Conservation (phyloP, 345 rosid genomes). For the Camelina neglecta region DNA sequence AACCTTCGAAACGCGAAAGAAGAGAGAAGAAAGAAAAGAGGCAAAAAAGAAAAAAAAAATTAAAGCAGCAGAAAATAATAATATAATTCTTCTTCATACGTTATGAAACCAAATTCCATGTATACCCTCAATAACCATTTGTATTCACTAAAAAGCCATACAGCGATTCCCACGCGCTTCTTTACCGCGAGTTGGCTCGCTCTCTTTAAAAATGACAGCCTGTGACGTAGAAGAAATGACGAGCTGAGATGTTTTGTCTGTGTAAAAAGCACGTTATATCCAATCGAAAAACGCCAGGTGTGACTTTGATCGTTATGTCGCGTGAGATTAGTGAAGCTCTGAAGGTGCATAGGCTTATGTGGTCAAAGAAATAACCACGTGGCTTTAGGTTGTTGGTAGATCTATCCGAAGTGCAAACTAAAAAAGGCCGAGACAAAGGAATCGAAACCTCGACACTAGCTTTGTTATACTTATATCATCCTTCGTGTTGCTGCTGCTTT, state of each 20-base stretch:
- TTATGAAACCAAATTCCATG: conserved; percentile 18
- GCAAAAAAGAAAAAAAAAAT: not conserved
- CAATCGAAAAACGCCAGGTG: conserved; percentile 22
- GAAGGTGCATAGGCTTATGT: conserved; percentile 25
- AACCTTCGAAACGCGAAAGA: conserved; percentile 39
- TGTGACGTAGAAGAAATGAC: conserved; percentile 35
- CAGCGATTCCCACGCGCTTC: conserved; percentile 28
- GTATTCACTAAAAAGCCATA: conserved; percentile 15
- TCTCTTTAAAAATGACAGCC: conserved; percentile 26
- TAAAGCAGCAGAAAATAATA: conserved; percentile 33
- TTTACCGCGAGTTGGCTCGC: not conserved
- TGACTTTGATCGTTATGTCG: not conserved
- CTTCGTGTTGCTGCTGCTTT: not conserved
- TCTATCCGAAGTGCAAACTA: conserved; percentile 3
- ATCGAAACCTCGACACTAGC: conserved; percentile 23
- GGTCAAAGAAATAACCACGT: conserved; percentile 38
- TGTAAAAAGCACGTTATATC: not conserved
- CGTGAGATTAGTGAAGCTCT: conserved; percentile 19
- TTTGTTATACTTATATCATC: not conserved
- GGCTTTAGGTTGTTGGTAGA: conserved; percentile 32
- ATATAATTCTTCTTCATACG: conserved; percentile 33
- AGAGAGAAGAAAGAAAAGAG: conserved; percentile 5
- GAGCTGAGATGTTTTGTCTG: conserved; percentile 3
- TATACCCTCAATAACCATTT: conserved; percentile 9
- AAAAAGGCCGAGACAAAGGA: conserved; percentile 1